A percentile compares a stretch with the other conserved stretches of the same genome.
Conservation (phyloP, 225 moss, liverwort and hornwort species). For the Lunularia cruciata region DNA sequence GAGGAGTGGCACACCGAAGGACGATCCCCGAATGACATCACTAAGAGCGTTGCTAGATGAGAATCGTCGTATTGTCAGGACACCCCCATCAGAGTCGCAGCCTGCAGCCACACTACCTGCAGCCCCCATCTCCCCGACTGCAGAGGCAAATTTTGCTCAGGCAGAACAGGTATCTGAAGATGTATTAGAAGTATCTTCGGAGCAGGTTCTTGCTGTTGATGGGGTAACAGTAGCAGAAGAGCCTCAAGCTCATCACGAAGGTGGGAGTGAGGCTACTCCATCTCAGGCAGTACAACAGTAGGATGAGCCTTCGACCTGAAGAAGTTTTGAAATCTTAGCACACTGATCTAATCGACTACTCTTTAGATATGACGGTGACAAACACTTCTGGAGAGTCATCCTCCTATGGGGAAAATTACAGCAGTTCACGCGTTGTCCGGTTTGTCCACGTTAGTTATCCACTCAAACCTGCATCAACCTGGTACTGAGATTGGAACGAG, state of each 20-base stretch:
- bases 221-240: neutral
- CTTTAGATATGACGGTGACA: neutral
- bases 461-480: neutral
- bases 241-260: neutral
- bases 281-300: conserved; percentile 1
- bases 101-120: neutral
- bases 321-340: conserved; percentile 9
- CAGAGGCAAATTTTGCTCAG: no score
- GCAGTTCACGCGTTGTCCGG: neutral
- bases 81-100: neutral
- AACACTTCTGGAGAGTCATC: neutral
- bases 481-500: neutral
- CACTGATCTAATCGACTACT: neutral
- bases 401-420: neutral
- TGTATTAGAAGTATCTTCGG: neutral
- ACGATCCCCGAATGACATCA: conserved; percentile 32
- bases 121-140: neutral
- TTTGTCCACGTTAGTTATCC: neutral
- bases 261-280: neutral
- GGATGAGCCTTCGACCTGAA: neutral
- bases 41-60: conserved; percentile 19
- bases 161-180: neutral
- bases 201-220: neutral
- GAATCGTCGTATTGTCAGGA: neutral
- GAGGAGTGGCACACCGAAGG: conserved; percentile 28